Evolutionary conservation across 495 filamentous ascomycete genomes (phyloP).

Genomic region (Trypethelium eluteriae): DNA sequence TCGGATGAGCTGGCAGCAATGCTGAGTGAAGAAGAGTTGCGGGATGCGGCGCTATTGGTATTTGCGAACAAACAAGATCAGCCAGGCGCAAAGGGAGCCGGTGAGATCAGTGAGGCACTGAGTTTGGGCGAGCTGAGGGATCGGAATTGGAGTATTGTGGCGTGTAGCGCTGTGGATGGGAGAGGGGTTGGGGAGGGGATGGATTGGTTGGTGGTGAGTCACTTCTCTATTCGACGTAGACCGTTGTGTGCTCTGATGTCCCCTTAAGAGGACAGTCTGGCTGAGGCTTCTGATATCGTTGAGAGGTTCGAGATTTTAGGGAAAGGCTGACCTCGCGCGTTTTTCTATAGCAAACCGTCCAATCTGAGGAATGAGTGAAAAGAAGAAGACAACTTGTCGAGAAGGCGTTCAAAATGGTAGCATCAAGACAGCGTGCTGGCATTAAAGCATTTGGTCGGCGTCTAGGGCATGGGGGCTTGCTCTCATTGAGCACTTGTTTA

Average conservation of each 20-base stretch:
- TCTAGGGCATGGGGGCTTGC: not conserved
- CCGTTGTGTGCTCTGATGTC: not conserved
- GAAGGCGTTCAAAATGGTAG: not conserved
- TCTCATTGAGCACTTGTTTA: not conserved
- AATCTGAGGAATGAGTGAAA: constrained; percentile 1
- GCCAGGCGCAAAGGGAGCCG: constrained; percentile 90
- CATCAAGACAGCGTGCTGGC: not conserved
- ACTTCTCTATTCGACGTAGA: not conserved
- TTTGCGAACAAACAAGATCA: constrained; percentile 99
- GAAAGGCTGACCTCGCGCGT: not conserved
- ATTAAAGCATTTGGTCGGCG: constrained; percentile 6
- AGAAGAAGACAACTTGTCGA: not conserved
- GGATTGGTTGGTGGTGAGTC: constrained; percentile 95
- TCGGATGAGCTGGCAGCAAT: constrained; percentile 89
- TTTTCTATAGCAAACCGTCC: constrained; percentile 1
- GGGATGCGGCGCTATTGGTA: constrained; percentile 83
- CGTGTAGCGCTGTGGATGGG: constrained; percentile 91
- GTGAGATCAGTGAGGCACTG: constrained; percentile 90
- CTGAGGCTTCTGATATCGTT: not conserved
- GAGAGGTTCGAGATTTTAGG: not conserved
- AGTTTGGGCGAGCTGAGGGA: constrained; percentile 83
- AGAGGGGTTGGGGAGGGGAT: constrained; percentile 92
- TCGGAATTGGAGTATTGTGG: constrained; percentile 98
- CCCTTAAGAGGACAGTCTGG: not conserved
- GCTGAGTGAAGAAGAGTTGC: constrained; percentile 92